phyloP scores from a whole-genome alignment of 257 asterid species.

The Solanum gandarillasii region DNA sequence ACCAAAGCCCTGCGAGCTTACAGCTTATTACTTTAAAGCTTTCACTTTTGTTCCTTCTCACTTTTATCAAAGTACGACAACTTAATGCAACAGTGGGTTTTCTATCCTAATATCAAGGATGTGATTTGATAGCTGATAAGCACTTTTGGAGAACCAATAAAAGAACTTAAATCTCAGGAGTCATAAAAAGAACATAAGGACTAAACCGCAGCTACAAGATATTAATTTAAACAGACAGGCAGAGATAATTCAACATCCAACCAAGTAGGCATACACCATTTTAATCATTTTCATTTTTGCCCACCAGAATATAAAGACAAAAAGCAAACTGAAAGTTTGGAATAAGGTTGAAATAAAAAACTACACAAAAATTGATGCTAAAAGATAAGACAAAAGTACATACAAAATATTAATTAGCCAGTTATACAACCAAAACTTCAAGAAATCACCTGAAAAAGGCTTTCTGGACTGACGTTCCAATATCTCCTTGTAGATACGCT shows the following conservation, averaged over 20 bases:
- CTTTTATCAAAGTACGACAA: background rate
- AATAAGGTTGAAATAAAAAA: background rate
- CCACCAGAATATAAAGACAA: background rate
- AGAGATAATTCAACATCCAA: background rate
- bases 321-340: background rate
- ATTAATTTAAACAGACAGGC: background rate
- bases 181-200: background rate
- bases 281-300: background rate
- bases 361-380: background rate
- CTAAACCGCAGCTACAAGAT: background rate
- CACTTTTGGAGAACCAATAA: background rate
- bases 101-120: background rate
- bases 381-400: background rate
- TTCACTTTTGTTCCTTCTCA: background rate
- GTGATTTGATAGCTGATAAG: background rate
- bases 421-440: background rate
- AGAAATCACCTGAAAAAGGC: conserved; percentile 78
- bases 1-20: background rate
- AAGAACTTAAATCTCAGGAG: background rate
- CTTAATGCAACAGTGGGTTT: background rate
- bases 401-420: background rate
- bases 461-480: conserved; percentile 75
- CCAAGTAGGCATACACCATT: background rate
- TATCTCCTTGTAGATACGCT: conserved; percentile 70
- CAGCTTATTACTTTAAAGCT: background rate